Evolutionary conservation across 2,329 filamentous ascomycete genomes (phyloP).

Genomic region (Aspergillus nomiae): DNA sequence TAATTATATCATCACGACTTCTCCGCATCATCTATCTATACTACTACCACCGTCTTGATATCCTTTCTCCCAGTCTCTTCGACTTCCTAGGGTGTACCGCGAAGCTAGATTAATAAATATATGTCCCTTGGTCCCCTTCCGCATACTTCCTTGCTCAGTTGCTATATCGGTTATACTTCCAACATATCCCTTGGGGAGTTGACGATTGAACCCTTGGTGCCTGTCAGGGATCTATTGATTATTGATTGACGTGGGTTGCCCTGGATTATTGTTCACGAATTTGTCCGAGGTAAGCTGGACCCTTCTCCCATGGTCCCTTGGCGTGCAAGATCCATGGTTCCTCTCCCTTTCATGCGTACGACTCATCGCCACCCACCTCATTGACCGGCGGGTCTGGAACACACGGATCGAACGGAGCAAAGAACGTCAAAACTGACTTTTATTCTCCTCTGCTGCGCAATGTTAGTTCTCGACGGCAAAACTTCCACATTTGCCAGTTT

Average conservation of each 20-base stretch:
- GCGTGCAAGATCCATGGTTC: constrained; percentile 4
- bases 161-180: neutral
- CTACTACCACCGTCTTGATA: neutral
- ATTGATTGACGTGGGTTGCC: neutral
- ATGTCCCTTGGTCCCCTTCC: neutral
- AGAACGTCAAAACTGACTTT: neutral
- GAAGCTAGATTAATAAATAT: neutral
- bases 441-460: neutral
- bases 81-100: neutral
- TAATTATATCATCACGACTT: neutral
- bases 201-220: neutral
- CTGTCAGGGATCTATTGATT: neutral
- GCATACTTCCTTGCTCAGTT: neutral
- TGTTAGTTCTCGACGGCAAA: constrained; percentile 2
- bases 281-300: constrained; percentile 11
- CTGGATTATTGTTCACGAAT: neutral
- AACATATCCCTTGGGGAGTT: neutral
- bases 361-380: constrained; percentile 4
- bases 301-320: constrained; percentile 6
- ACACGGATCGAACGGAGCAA: constrained; percentile 11
- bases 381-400: constrained; percentile 8
- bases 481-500: neutral
- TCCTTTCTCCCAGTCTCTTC: neutral
- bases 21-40: neutral
- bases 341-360: neutral